phyloP scores from a whole-genome alignment of 345 rosid genomes.

The Anacardium occidentale region DNA sequence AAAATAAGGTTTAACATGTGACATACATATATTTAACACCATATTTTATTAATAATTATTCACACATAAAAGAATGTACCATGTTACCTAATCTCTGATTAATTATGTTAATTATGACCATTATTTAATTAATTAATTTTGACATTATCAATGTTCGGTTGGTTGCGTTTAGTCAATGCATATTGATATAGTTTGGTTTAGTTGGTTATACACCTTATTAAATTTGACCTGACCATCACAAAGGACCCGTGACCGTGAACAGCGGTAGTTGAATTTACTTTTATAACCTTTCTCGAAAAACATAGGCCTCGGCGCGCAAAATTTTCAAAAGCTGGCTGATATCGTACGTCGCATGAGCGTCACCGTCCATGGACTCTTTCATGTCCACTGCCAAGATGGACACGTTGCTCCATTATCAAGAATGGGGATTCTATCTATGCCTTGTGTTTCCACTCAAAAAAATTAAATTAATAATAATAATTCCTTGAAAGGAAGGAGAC shows the following conservation, averaged over 20 bases:
- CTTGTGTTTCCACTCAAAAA: constrained; percentile 18
- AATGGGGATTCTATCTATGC: constrained; percentile 14
- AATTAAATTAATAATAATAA: neutral
- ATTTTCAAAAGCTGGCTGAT: constrained; percentile 22
- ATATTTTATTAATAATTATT: too few relatives aligned
- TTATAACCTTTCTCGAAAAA: neutral
- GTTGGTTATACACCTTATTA: neutral
- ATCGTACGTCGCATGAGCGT: constrained; percentile 14
- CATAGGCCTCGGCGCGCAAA: constrained; percentile 40
- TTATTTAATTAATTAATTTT: too few relatives aligned
- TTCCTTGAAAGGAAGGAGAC: constrained; percentile 8
- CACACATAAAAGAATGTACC: too few relatives aligned
- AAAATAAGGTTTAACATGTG: too few relatives aligned
- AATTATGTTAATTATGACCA: too few relatives aligned
- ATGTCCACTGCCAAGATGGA: neutral
- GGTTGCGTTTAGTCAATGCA: constrained; percentile 11
- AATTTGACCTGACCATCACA: neutral
- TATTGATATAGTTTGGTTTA: too few relatives aligned
- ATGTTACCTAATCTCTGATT: too few relatives aligned
- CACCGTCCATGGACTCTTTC: constrained; percentile 12
- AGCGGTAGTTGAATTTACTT: neutral
- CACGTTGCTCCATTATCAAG: constrained; percentile 19
- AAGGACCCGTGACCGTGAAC: constrained; percentile 11
- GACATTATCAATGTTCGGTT: neutral
- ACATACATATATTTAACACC: too few relatives aligned